Evolutionary conservation across 768 basidiomycete species (phyloP).

Genomic region (Mrakia frigida): DNA sequence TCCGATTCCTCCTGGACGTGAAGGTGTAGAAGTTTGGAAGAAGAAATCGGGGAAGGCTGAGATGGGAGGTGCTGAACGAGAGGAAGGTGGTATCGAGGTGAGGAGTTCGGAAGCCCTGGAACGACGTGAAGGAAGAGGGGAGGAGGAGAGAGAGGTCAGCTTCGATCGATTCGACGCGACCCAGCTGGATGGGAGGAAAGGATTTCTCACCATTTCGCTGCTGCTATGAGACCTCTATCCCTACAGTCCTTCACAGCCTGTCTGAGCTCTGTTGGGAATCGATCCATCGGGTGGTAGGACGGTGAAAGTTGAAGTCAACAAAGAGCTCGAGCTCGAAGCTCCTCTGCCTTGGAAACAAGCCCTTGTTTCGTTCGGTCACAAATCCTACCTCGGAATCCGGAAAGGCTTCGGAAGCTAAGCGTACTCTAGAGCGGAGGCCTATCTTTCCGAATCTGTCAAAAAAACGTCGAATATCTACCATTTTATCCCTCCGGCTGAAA

Average conservation of each 20-base stretch:
- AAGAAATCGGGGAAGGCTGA: background rate
- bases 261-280: constrained; percentile 25
- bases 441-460: no score
- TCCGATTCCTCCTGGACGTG: constrained; percentile 4
- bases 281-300: constrained; percentile 12
- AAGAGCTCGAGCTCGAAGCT: background rate
- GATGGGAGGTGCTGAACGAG: constrained; percentile 3
- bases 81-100: constrained; percentile 4
- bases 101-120: constrained; percentile 26
- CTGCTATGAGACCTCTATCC: constrained; percentile 29
- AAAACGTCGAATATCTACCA: no score
- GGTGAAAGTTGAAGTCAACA: background rate
- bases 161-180: background rate
- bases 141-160: background rate
- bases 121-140: constrained; percentile 14
- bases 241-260: constrained; percentile 31
- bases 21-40: constrained; percentile 26
- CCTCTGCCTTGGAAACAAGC: background rate
- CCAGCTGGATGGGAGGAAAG: background rate
- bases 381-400: no score
- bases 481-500: no score
- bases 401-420: no score
- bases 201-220: constrained; percentile 32
- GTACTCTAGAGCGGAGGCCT: no score
- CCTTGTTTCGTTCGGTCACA: no score